phyloP scores from a whole-genome alignment of 2,329 filamentous ascomycete species.

The Domatiomyces globalis region DNA sequence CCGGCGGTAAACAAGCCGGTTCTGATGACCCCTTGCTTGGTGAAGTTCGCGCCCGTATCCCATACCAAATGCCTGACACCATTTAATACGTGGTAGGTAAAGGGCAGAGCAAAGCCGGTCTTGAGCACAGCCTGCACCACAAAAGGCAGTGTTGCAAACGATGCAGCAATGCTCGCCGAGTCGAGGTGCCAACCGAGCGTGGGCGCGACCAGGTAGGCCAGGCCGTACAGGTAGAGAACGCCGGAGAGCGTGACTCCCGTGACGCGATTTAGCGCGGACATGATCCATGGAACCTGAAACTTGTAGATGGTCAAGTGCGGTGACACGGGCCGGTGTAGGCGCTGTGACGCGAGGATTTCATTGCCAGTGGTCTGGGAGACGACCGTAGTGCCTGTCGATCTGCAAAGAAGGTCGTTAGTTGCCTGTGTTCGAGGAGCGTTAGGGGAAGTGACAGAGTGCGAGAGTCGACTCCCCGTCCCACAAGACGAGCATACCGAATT shows the following conservation, averaged over 20 bases:
- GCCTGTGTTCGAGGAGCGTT: neutral
- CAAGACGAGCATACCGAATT: constrained; percentile 26
- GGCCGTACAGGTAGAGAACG: constrained; percentile 63
- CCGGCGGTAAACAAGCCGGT: constrained; percentile 16
- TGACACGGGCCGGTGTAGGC: constrained; percentile 63
- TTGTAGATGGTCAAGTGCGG: constrained; percentile 81
- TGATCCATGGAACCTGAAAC: constrained; percentile 72
- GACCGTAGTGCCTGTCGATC: constrained; percentile 29
- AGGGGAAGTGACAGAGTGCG: neutral
- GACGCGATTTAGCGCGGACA: constrained; percentile 63
- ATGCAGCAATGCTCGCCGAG: constrained; percentile 47
- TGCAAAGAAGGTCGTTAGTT: constrained; percentile 1
- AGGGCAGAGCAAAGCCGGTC: constrained; percentile 45
- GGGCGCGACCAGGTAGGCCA: constrained; percentile 68
- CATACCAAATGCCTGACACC: constrained; percentile 58
- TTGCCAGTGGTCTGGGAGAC: constrained; percentile 41
- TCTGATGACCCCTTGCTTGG: constrained; percentile 47
- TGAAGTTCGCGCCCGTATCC: constrained; percentile 50
- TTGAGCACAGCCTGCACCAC: constrained; percentile 47
- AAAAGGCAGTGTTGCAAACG: constrained; percentile 48
- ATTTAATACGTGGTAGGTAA: constrained; percentile 55
- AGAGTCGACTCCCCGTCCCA: neutral
- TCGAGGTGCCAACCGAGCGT: constrained; percentile 58
- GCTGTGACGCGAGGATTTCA: constrained; percentile 65
- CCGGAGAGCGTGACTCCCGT: constrained; percentile 63